phyloP scores from a whole-genome alignment of 2,329 filamentous ascomycete genomes.

The Fusarium caatingaense region DNA sequence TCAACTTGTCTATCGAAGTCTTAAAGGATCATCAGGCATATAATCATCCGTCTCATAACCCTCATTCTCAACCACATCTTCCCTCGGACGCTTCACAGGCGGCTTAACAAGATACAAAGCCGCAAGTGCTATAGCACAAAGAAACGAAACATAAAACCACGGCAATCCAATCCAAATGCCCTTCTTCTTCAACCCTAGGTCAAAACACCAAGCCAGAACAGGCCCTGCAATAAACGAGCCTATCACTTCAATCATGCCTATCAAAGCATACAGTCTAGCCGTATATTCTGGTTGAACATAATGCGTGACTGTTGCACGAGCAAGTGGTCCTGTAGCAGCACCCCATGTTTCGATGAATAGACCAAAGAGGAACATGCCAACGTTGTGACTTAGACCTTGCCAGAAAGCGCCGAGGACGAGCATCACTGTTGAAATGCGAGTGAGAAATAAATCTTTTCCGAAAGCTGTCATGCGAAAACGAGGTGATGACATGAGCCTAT shows the following conservation, averaged over 20 bases:
- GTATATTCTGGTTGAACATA: conserved; percentile 54
- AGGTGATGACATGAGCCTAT: conserved; percentile 48
- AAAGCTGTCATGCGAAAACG: conserved; percentile 52
- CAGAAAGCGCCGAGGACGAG: conserved; percentile 50
- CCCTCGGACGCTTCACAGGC: conserved; percentile 44
- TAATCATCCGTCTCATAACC: conserved; percentile 37
- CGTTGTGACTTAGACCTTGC: conserved; percentile 50
- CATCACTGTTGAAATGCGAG: conserved; percentile 49
- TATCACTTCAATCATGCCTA: conserved; percentile 54
- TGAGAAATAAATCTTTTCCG: conserved; percentile 53
- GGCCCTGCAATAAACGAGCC: conserved; percentile 57
- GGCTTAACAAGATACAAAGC: conserved; percentile 50
- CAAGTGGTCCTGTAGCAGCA: conserved; percentile 53
- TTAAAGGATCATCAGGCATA: conserved; percentile 42
- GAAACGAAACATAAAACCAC: conserved; percentile 53
- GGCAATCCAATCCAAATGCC: conserved; percentile 54
- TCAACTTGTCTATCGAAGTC: conserved; percentile 30
- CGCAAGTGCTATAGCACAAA: conserved; percentile 46
- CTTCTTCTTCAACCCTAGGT: conserved; percentile 50
- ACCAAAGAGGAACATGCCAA: conserved; percentile 52
- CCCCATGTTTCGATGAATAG: conserved; percentile 54
- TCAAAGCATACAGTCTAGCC: conserved; percentile 56
- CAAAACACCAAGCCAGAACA: conserved; percentile 54
- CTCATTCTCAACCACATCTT: conserved; percentile 27
- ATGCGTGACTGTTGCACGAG: conserved; percentile 55